phyloP scores from a whole-genome alignment of 441 rosid species.

The Syzygium malaccense region DNA sequence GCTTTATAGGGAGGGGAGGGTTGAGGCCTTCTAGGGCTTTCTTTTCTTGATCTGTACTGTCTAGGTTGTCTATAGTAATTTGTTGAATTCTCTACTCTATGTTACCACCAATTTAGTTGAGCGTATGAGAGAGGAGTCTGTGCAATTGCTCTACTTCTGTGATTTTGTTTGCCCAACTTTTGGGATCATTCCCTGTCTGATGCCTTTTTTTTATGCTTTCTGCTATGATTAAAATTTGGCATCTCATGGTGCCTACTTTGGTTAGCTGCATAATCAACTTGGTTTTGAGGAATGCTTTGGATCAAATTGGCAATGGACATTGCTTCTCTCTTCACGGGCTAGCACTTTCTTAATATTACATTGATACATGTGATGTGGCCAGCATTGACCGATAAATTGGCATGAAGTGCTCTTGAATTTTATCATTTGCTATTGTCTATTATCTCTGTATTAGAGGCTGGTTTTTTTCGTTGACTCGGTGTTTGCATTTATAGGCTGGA shows the following conservation, averaged over 20 bases:
- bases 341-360: background rate
- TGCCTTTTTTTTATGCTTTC: background rate
- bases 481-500: slow-evolving; percentile 50
- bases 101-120: background rate
- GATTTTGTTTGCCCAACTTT: background rate
- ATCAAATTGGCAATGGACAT: background rate
- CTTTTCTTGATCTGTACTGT: background rate
- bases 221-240: background rate
- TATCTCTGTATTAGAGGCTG: background rate
- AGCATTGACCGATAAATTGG: background rate
- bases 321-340: background rate
- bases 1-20: background rate
- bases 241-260: background rate
- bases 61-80: background rate
- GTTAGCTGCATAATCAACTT: background rate
- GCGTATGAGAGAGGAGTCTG: background rate
- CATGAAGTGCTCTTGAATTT: background rate
- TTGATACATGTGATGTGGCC: background rate
- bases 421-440: background rate
- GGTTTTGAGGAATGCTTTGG: background rate
- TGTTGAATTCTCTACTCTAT: background rate
- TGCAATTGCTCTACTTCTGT: background rate
- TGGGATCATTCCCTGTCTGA: background rate
- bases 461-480: background rate
- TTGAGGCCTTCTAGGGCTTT: background rate